These are phyloP conservation scores for Neonectria faginata DNA, from an alignment of 2,329 filamentous ascomycete species.

Conservation along the genomic window DNA sequence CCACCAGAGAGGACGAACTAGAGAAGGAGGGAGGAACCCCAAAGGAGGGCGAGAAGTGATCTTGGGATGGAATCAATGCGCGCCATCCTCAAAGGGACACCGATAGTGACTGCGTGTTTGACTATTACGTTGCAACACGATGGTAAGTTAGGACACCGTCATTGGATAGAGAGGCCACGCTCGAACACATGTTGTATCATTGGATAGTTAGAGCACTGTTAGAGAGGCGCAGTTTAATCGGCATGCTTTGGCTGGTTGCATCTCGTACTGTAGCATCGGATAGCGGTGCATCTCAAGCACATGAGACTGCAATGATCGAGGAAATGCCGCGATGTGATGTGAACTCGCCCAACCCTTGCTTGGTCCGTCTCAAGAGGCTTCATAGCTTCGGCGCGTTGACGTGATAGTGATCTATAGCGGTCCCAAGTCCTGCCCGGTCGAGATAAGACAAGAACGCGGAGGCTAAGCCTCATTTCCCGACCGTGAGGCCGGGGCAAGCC, in stretches of 20 bases:
- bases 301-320: constrained; percentile 8
- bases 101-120: constrained; percentile 4
- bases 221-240: neutral
- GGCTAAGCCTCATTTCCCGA: constrained; percentile 37
- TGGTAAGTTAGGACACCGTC: neutral
- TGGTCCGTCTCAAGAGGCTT: constrained; percentile 17
- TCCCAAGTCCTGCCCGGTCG: constrained; percentile 21
- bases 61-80: neutral
- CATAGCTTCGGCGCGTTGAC: constrained; percentile 28
- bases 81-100: constrained; percentile 16
- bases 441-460: constrained; percentile 36
- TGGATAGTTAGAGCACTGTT: constrained; percentile 2
- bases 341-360: constrained; percentile 17
- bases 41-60: constrained; percentile 21
- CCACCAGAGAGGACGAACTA: constrained; percentile 38
- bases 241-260: neutral
- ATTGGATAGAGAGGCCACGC: constrained; percentile 16
- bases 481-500: constrained; percentile 25
- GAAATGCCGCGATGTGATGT: constrained; percentile 14
- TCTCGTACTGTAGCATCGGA: neutral
- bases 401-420: constrained; percentile 18
- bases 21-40: constrained; percentile 23
- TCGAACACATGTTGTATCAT: constrained; percentile 15
- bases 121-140: constrained; percentile 11
- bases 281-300: neutral